A percentile compares a stretch with the other conserved stretches of the same genome.
Evolutionary conservation across 83 land plant genomes (phyloP).

Genomic region (Thuja plicata): DNA sequence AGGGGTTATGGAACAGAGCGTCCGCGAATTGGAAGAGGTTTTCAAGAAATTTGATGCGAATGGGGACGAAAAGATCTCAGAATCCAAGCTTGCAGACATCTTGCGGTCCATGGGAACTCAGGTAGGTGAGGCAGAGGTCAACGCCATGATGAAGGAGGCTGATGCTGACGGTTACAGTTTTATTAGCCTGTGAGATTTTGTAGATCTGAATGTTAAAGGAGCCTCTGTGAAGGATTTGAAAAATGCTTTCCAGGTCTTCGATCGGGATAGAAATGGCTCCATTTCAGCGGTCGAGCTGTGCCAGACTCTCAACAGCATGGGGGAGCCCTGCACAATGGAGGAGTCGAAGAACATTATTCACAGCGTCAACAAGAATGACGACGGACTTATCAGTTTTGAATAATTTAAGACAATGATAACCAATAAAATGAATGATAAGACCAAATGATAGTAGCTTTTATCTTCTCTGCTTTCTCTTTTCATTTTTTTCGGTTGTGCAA

Average conservation of each 20-base stretch:
- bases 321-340: slow-evolving; percentile 27
- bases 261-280: slow-evolving; percentile 37
- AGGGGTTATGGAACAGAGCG: not conserved
- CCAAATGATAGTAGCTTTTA: no score
- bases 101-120: slow-evolving; percentile 38
- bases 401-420: no score
- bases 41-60: no score
- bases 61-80: slow-evolving; percentile 46
- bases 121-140: slow-evolving; percentile 26
- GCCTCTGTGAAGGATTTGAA: slow-evolving; percentile 19
- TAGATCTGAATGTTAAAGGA: slow-evolving; percentile 6
- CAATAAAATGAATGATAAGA: no score
- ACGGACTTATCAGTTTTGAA: slow-evolving; percentile 15
- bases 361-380: slow-evolving; percentile 41
- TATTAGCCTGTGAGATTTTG: slow-evolving; percentile 39
- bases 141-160: slow-evolving; percentile 44
- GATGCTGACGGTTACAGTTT: slow-evolving; percentile 49
- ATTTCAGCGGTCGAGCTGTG: slow-evolving; percentile 52
- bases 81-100: slow-evolving; percentile 34
- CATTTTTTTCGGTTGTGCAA: no score
- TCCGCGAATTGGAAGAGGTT: slow-evolving; percentile 30
- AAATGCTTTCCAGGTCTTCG: slow-evolving; percentile 48
- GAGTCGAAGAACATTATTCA: slow-evolving; percentile 43
- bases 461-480: no score
- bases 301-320: slow-evolving; percentile 37